phyloP scores from a whole-genome alignment of 352 stramenopile species.

The Phytophthora fragariae region DNA sequence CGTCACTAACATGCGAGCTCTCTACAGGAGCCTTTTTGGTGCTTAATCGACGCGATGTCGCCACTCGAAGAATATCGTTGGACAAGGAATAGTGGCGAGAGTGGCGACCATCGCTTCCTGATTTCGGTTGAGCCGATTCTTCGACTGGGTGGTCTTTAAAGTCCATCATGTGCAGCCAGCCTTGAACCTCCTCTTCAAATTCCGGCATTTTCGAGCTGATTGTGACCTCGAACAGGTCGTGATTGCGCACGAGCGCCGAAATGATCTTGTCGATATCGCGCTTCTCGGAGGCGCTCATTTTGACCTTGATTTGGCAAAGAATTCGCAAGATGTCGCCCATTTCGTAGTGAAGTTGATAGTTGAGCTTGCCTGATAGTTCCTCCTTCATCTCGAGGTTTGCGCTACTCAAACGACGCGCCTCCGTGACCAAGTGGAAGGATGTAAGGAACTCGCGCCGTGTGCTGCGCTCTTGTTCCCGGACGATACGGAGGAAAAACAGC shows the following conservation, averaged over 20 bases:
- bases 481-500: slow-evolving; percentile 43
- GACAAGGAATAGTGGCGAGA: slow-evolving; percentile 39
- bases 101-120: slow-evolving; percentile 23
- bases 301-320: slow-evolving; percentile 74
- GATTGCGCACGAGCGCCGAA: slow-evolving; percentile 68
- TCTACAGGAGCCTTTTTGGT: slow-evolving; percentile 32
- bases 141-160: slow-evolving; percentile 46
- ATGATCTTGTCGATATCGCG: slow-evolving; percentile 77
- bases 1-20: slow-evolving; percentile 19
- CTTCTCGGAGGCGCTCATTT: slow-evolving; percentile 57
- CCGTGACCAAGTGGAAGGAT: slow-evolving; percentile 59
- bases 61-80: slow-evolving; percentile 43
- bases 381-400: slow-evolving; percentile 78
- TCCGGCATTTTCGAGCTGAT: slow-evolving; percentile 62
- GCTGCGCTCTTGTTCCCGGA: slow-evolving; percentile 55
- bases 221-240: slow-evolving; percentile 70
- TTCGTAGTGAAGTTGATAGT: slow-evolving; percentile 76
- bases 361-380: slow-evolving; percentile 64
- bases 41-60: slow-evolving; percentile 53
- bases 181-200: slow-evolving; percentile 75
- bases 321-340: slow-evolving; percentile 80
- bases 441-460: slow-evolving; percentile 61
- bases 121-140: neutral
- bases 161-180: slow-evolving; percentile 79
- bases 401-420: slow-evolving; percentile 67